Conservation (phyloP, 441 rosid genomes). For the Erysimum cheiri region DNA sequence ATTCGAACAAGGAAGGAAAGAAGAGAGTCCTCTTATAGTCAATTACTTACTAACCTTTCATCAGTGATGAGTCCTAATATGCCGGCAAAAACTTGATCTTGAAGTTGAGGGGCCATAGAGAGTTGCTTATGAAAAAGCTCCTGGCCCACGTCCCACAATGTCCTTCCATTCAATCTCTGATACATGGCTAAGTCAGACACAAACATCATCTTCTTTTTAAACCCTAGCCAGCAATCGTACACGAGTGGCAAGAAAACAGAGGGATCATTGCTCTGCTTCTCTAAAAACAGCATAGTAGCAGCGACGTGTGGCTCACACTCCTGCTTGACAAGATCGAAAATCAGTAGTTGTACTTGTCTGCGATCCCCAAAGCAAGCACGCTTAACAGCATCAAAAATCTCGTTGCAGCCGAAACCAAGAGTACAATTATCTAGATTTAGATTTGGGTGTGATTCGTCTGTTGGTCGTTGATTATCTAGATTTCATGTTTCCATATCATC, state of each 20-base stretch:
- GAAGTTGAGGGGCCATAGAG: background rate
- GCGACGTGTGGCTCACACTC: slow-evolving; percentile 8
- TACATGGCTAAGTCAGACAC: background rate
- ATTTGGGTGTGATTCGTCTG: no score
- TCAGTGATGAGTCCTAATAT: slow-evolving; percentile 2
- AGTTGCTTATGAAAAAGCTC: slow-evolving; percentile 1
- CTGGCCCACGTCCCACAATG: slow-evolving; percentile 9
- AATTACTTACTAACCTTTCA: background rate
- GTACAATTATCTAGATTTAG: no score
- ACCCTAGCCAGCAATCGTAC: background rate
- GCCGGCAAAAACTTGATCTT: background rate
- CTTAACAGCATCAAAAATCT: background rate
- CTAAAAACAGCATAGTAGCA: background rate
- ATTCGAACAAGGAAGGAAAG: background rate
- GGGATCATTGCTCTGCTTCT: background rate
- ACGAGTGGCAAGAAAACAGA: slow-evolving; percentile 15
- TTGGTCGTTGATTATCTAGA: no score
- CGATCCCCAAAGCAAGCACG: background rate
- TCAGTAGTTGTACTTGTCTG: background rate
- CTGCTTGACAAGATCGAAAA: background rate
- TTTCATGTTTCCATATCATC: no score
- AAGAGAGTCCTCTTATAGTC: background rate
- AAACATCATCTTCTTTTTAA: slow-evolving; percentile 7
- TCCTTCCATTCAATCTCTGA: background rate
- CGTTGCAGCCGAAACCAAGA: background rate